Evolutionary conservation across 805 yeast species (phyloP), one percentile per base, ranked within the genome.

Genomic region (Metschnikowia santaceciliae): DNA sequence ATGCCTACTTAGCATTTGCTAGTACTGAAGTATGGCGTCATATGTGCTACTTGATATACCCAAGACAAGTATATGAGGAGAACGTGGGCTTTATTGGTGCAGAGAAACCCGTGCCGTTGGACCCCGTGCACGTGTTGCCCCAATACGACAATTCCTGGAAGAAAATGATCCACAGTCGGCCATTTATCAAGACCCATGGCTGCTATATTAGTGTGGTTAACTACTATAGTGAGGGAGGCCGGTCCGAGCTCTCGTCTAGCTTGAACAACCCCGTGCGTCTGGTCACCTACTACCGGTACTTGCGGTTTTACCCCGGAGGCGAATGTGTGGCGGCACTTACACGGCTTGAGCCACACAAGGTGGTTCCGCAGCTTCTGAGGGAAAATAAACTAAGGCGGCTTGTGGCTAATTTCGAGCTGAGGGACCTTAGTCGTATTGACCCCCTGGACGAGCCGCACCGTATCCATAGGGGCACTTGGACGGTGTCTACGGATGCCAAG

Each of bases 281-380:
- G 64, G 87, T 92, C 38, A 88, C 97, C 0, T 92, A 92, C 63
- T 92, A 89, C 64, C 72, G 99, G 55, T 94, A 90, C 65, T 68
- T 85, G 34, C 74, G 97, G 54, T 90, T 92, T 61, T 87, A 77
- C 63, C 84, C 84, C 0, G 86, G 87, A 61, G 97, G 98, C 0
- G 71, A 78, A 1, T 86, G 89, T 53, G 69, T 88, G 40, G 81
- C 86, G 61, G 75, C 88, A 30, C 75, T 89, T 26, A 80, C 95
- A 0, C 78, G 86, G 3, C 75, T 81, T 49, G 92, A 88, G 59
- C 98, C 98, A 0, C 64, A 67, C 2, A 65, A 70, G 40, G 83
- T 90, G 1, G 84, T 91, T 2, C 85, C 85, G 3, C 70, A 70
- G 47, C 75, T 87, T 47, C 73, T 65, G 72, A 61, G 55, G 44